Base-by-base conservation (phyloP, 176 grass and related monocot genomes). In the Raddia distichophylla region DNA sequence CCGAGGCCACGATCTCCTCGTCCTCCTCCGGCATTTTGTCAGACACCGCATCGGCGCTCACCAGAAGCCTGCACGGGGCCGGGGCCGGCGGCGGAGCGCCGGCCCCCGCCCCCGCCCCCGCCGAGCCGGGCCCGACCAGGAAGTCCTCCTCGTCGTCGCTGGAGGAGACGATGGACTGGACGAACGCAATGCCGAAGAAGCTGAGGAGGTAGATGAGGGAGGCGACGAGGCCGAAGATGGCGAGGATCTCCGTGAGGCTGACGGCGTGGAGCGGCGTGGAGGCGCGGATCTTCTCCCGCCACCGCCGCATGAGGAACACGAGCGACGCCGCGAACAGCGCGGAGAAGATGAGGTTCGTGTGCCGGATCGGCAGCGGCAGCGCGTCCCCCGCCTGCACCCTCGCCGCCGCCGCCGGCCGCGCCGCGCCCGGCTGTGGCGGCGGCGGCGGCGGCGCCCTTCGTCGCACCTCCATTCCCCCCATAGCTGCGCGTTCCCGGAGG, bases 181-280 rank as follows among this genome's bases (percentile, higher is more conserved):
- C 95, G 77, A 95, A 95, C 55, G 84, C 95, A 84, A 98, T 98
- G 86, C 95, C 95, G 84, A 95, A 95, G 92, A 98, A 98, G 82
- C 90, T 93, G 74, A 98, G 86, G n/a, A 98, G 92, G 83, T 98
- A 98, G 71, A 98, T 95, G 77, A 98, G 95, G 5, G 95, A 95
- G 70, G 92, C 95, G 75, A 93, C 18, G 77, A 98, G 88, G 77
- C 90, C 95, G 79, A 98, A 85, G 0, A 95, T 85, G 84, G 95
- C 90, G 42, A 93, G 77, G 75, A 98, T 93, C 90, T 98, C 92
- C 32, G 84, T 79, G 58, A 93, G 86, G 8, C 82, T 73, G 0
- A 98, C 78, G 50, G 82, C 90, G 82, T 98, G 90, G 81, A 98
- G 93, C 64, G 95, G 92, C 50, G 84, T 98, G 63, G 90, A 93